A percentile compares a stretch with the other conserved stretches of the same genome.
phyloP scores from a whole-genome alignment of 31 red algal species.

The Odonthalia washingtoniensis region DNA sequence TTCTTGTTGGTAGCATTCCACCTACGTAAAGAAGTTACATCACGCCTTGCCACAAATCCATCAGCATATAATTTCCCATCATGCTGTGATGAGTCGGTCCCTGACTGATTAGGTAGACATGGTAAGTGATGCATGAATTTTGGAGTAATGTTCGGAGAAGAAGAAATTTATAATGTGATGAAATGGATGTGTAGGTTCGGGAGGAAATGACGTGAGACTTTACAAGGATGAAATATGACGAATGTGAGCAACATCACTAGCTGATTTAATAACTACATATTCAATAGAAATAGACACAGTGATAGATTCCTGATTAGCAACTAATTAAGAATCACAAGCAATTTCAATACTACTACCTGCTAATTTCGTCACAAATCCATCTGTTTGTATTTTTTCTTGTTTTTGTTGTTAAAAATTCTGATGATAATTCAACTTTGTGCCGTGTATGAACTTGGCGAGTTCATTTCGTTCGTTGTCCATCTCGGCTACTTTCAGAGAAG shows the following conservation, averaged over 20 bases:
- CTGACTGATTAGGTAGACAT: too few species aligned
- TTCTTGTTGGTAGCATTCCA: neutral
- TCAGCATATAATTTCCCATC: constrained; percentile 52
- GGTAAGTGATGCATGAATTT: too few species aligned
- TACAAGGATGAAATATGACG: constrained; percentile 11
- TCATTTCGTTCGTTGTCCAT: constrained; percentile 16
- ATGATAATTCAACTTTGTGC: constrained; percentile 11
- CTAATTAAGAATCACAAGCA: too few species aligned
- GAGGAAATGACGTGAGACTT: too few species aligned
- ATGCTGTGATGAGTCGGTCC: too few species aligned
- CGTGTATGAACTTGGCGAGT: neutral
- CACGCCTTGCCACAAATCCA: constrained; percentile 24
- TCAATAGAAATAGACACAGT: too few species aligned
- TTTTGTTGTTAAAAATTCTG: neutral
- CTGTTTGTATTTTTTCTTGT: neutral
- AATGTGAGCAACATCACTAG: constrained; percentile 8
- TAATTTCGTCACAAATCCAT: too few species aligned
- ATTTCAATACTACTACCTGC: too few species aligned
- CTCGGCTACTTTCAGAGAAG: constrained; percentile 1
- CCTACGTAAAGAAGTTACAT: constrained; percentile 6
- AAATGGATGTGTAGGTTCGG: constrained; percentile 19
- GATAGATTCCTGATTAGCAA: too few species aligned
- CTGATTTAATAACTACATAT: constrained; percentile 25
- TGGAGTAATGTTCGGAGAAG: neutral
- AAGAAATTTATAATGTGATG: neutral